A percentile compares a stretch with the other conserved stretches of the same genome.
phyloP scores from a whole-genome alignment of 2,329 filamentous ascomycete genomes.

The Pseudogymnoascus sp. region DNA sequence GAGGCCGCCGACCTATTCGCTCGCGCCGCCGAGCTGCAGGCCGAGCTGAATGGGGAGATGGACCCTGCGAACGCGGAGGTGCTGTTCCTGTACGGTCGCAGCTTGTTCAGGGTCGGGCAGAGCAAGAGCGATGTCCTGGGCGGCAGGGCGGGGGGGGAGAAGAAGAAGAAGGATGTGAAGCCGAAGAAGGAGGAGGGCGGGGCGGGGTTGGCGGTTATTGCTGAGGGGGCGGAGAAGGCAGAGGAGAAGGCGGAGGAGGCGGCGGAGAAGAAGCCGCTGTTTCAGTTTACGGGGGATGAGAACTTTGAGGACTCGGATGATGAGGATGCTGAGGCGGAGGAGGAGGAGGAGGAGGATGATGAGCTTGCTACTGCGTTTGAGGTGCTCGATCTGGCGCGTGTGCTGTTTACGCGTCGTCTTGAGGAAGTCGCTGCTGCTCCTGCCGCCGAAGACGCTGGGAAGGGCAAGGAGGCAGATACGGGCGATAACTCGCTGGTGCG shows the following conservation, averaged over 20 bases:
- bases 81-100: slow-evolving; percentile 88
- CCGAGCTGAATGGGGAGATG: slow-evolving; percentile 87
- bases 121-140: slow-evolving; percentile 92
- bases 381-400: slow-evolving; percentile 71
- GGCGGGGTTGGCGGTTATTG: slow-evolving; percentile 35
- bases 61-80: slow-evolving; percentile 85
- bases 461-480: slow-evolving; percentile 38
- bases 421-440: slow-evolving; percentile 31
- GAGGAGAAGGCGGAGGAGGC: slow-evolving; percentile 32
- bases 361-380: slow-evolving; percentile 76
- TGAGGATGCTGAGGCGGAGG: slow-evolving; percentile 24
- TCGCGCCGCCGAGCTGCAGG: slow-evolving; percentile 81
- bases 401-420: slow-evolving; percentile 54
- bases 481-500: slow-evolving; percentile 35
- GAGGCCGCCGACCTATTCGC: slow-evolving; percentile 83
- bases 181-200: slow-evolving; percentile 34
- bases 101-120: slow-evolving; percentile 88
- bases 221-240: slow-evolving; percentile 23
- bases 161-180: slow-evolving; percentile 40
- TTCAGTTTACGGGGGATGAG: slow-evolving; percentile 91
- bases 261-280: slow-evolving; percentile 65
- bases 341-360: slow-evolving; percentile 56
- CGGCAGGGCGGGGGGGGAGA: slow-evolving; percentile 60
- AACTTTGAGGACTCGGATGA: slow-evolving; percentile 80
- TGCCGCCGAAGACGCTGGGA: slow-evolving; percentile 36